Conservation (phyloP, 257 asterid genomes). For the Jacaranda copaia region DNA sequence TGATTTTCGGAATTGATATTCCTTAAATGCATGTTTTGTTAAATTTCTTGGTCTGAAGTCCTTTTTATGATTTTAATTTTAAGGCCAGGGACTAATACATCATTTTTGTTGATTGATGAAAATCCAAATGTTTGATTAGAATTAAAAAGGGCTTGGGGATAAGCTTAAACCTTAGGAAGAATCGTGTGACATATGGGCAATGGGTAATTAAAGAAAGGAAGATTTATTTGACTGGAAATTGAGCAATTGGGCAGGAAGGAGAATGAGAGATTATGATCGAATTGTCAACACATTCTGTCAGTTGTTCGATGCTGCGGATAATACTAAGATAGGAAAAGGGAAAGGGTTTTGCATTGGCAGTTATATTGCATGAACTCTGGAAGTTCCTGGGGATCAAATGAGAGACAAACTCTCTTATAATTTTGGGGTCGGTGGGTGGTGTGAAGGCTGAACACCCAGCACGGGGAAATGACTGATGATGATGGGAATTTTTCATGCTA, state of each 20-base stretch:
- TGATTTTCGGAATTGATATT: neutral
- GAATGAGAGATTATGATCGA: constrained; percentile 8
- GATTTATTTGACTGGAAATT: neutral
- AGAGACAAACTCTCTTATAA: constrained; percentile 7
- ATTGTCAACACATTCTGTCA: neutral
- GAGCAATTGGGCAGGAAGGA: constrained; percentile 10
- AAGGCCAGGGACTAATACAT: constrained; percentile 23
- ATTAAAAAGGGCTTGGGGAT: neutral
- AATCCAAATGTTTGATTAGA: constrained; percentile 11
- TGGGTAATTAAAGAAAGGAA: constrained; percentile 29
- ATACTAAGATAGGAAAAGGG: constrained; percentile 1
- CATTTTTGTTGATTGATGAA: neutral
- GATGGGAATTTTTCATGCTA: constrained; percentile 14
- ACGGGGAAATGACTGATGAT: constrained; percentile 13
- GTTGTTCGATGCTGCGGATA: constrained; percentile 1
- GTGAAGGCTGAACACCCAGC: constrained; percentile 11
- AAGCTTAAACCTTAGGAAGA: neutral
- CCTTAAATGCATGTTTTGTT: constrained; percentile 13
- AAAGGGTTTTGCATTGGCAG: constrained; percentile 3
- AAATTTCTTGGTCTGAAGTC: neutral
- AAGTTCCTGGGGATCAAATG: constrained; percentile 27
- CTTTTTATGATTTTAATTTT: constrained; percentile 17
- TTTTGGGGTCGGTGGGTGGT: neutral
- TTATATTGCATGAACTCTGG: neutral
- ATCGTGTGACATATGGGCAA: constrained; percentile 20